A percentile compares a stretch with the other conserved stretches of the same genome.
Evolutionary conservation across 768 basidiomycete species (phyloP).

Genomic region (Mrakia blollopis): DNA sequence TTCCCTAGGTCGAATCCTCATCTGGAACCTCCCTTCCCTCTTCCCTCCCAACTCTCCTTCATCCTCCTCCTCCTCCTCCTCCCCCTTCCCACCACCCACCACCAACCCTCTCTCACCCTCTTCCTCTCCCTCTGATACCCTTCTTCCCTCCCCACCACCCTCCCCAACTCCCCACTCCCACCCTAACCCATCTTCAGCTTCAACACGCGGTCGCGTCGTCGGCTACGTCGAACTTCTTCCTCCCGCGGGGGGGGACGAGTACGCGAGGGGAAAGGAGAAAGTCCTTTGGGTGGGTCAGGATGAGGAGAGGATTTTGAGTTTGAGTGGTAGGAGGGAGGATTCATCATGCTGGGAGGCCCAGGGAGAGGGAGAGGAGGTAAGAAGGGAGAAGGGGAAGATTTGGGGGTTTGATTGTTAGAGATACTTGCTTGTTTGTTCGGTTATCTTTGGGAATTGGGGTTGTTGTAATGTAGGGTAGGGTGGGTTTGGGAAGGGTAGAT

Average conservation of each 20-base stretch:
- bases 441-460: neutral
- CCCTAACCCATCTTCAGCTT: neutral
- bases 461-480: too few species aligned
- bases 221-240: slow-evolving; percentile 18
- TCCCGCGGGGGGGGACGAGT: neutral
- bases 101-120: neutral
- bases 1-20: slow-evolving; percentile 19
- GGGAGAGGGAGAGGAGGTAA: neutral
- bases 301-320: slow-evolving; percentile 20
- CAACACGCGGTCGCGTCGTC: neutral
- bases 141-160: too few species aligned
- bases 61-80: neutral
- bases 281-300: slow-evolving; percentile 17
- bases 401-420: slow-evolving; percentile 25
- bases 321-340: slow-evolving; percentile 8
- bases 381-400: slow-evolving; percentile 15
- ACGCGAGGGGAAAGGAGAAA: neutral
- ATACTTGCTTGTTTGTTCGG: too few species aligned
- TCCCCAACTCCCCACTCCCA: neutral
- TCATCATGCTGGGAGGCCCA: too few species aligned
- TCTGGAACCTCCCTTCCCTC: slow-evolving; percentile 13
- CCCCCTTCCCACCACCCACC: neutral
- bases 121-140: neutral
- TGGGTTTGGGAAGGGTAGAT: too few species aligned
- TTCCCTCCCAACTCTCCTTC: neutral